Evolutionary conservation across 495 filamentous ascomycete genomes (phyloP).

Genomic region (Aspergillus taichungensis): DNA sequence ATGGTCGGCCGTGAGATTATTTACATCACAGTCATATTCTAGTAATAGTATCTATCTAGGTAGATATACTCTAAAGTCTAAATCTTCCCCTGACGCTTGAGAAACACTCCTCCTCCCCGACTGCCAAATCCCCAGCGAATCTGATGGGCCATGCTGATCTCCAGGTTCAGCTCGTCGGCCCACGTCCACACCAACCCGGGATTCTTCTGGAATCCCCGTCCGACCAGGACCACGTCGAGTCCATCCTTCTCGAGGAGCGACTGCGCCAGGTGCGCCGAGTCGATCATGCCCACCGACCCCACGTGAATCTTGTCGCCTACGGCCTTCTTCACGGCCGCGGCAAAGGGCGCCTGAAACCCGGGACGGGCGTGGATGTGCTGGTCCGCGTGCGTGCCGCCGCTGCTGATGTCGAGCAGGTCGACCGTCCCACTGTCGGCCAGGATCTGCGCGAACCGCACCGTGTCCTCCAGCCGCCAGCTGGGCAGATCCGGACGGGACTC

Average conservation of each 20-base stretch:
- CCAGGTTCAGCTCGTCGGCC: constrained; percentile 57
- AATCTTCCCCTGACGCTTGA: no score
- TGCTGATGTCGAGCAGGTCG: constrained; percentile 57
- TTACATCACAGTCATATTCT: no score
- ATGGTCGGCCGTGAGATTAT: no score
- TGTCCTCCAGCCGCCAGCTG: constrained; percentile 49
- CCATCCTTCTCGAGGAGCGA: constrained; percentile 42
- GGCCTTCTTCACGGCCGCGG: constrained; percentile 48
- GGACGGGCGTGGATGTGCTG: constrained; percentile 48
- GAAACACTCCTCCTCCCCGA: constrained; percentile 15
- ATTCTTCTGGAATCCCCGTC: constrained; percentile 61
- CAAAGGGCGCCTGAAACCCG: constrained; percentile 56
- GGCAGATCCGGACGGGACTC: constrained; percentile 32
- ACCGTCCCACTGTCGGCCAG: constrained; percentile 45
- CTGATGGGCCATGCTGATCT: constrained; percentile 57
- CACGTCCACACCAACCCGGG: constrained; percentile 58
- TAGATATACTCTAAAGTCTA: no score
- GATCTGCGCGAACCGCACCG: constrained; percentile 42
- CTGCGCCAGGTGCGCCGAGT: constrained; percentile 47
- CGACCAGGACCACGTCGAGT: constrained; percentile 52
- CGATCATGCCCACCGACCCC: constrained; percentile 54
- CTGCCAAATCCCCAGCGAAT: constrained; percentile 48
- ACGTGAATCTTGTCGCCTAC: constrained; percentile 50
- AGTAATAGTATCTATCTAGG: no score
- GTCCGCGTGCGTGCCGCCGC: constrained; percentile 46